A percentile compares a stretch with the other conserved stretches of the same genome.
Conservation (phyloP, 768 basidiomycete genomes). For the Boletus edulis region DNA sequence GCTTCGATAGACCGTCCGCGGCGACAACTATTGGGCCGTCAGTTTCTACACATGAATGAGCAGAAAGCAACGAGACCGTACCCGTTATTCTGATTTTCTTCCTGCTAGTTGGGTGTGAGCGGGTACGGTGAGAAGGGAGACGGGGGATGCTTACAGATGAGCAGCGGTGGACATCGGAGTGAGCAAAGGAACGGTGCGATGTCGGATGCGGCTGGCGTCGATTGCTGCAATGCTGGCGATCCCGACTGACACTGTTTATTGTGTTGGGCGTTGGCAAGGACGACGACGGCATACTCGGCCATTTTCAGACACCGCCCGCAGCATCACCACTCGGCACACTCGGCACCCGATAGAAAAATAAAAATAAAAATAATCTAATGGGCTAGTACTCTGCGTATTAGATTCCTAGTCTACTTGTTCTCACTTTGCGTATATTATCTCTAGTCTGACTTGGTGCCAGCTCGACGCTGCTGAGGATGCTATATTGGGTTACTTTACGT, state of each 20-base stretch:
- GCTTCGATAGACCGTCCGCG: constrained; percentile 89
- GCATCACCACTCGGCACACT: constrained; percentile 6
- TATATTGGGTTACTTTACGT: too few relatives aligned
- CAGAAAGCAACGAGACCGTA: constrained; percentile 19
- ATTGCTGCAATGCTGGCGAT: neutral
- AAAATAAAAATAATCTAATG: too few relatives aligned
- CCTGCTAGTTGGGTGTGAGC: constrained; percentile 35
- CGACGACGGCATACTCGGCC: constrained; percentile 7
- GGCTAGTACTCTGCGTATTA: neutral
- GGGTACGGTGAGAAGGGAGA: neutral
- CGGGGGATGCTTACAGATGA: constrained; percentile 24
- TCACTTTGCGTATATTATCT: too few relatives aligned
- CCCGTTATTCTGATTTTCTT: constrained; percentile 83
- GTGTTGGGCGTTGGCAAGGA: constrained; percentile 14
- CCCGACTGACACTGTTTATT: neutral
- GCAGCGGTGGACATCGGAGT: constrained; percentile 28
- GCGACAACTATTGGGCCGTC: constrained; percentile 71
- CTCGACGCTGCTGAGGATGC: too few relatives aligned
- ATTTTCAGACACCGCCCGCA: constrained; percentile 32
- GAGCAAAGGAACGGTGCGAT: neutral
- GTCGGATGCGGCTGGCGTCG: neutral
- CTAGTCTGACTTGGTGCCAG: too few relatives aligned
- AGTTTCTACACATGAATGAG: neutral
- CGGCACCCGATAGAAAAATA: constrained; percentile 11
- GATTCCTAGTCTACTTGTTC: too few relatives aligned